Conservation (phyloP, 306 rosid species). For the Prunus campanulata region DNA sequence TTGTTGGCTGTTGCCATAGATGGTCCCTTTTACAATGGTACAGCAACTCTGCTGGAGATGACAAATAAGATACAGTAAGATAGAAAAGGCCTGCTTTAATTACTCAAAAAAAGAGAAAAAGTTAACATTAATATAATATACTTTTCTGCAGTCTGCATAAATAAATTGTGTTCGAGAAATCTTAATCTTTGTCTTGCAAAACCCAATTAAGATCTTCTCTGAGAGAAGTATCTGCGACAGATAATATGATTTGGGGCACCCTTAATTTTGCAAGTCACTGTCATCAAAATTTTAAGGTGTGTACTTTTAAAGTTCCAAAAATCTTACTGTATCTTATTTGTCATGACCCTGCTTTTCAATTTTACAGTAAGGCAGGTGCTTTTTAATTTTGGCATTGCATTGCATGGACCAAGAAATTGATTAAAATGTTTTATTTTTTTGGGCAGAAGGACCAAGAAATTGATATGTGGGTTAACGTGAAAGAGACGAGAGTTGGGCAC, state of each 20-base stretch:
- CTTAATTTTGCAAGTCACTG: too few species aligned
- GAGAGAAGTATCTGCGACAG: too few species aligned
- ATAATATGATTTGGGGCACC: too few species aligned
- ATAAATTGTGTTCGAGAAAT: background rate
- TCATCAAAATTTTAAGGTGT: too few species aligned
- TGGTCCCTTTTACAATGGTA: too few species aligned
- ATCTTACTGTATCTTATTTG: background rate
- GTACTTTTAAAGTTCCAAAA: background rate
- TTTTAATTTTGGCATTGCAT: slow-evolving; percentile 7
- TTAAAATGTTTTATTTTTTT: background rate
- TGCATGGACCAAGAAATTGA: slow-evolving; percentile 32
- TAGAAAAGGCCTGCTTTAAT: background rate
- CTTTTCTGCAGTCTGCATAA: background rate
- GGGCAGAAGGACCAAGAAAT: slow-evolving; percentile 21
- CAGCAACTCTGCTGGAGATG: too few species aligned
- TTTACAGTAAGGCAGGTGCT: slow-evolving; percentile 25
- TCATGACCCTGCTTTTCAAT: background rate
- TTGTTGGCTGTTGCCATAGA: too few species aligned
- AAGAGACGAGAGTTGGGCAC: slow-evolving; percentile 59
- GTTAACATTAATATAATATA: background rate
- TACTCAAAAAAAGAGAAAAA: background rate
- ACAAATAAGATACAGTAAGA: background rate
- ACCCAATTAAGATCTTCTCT: too few species aligned
- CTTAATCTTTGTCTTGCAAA: background rate
- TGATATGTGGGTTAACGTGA: slow-evolving; percentile 57